phyloP scores from a whole-genome alignment of 2,329 filamentous ascomycete species.

The Elsinoe perseae region DNA sequence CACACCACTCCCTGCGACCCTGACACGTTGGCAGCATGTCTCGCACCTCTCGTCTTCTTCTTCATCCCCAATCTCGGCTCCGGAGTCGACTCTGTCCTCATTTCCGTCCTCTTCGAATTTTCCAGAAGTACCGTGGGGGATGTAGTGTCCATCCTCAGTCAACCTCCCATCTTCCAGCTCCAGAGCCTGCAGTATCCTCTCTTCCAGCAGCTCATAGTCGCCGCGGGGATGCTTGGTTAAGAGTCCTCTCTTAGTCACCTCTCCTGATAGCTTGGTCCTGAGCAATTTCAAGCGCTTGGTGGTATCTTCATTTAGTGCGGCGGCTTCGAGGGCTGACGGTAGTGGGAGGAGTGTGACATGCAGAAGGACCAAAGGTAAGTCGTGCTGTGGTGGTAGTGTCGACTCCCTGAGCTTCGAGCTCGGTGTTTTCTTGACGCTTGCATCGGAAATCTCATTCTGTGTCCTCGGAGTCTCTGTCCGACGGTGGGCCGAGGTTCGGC shows the following conservation, averaged over 20 bases:
- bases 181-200: conserved; percentile 65
- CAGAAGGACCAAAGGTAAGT: conserved; percentile 61
- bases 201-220: conserved; percentile 72
- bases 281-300: conserved; percentile 42
- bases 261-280: conserved; percentile 63
- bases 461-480: neutral
- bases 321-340: conserved; percentile 42
- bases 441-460: neutral
- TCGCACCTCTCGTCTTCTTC: conserved; percentile 22
- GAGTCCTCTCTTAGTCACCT: conserved; percentile 64
- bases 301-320: conserved; percentile 52
- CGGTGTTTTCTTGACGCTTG: neutral
- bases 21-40: conserved; percentile 32
- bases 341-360: conserved; percentile 70
- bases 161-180: conserved; percentile 64
- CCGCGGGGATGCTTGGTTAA: conserved; percentile 70
- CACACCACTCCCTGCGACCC: conserved; percentile 30
- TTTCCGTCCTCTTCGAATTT: conserved; percentile 27
- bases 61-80: conserved; percentile 24
- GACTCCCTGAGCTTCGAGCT: neutral
- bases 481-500: neutral
- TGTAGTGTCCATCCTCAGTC: conserved; percentile 68
- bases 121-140: too few species aligned
- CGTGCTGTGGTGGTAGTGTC: conserved; percentile 11
- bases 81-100: conserved; percentile 28